Base-by-base conservation (phyloP, 2,329 filamentous ascomycete genomes). In the Colletotrichum camelliae region DNA sequence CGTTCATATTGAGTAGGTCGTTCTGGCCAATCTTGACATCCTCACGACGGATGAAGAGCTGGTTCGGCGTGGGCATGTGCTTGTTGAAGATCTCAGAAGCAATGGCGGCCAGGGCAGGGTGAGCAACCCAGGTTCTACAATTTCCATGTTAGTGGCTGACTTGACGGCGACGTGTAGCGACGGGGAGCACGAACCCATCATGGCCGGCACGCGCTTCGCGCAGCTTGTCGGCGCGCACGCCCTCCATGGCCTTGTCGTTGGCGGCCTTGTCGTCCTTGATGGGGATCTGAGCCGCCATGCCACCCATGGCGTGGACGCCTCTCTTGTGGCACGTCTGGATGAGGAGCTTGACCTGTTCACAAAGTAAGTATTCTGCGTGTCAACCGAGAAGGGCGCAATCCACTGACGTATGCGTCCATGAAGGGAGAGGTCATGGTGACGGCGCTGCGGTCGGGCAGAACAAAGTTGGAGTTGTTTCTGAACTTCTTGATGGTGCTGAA, bases 401-500 rank as follows among this genome's bases (percentile, higher is more conserved):
- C 8, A 80, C 81, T 69, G 58, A 84, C 95, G 82, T 99, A 99
- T 65, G 97, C 92, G 80, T 98, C 91, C 97, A 99, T 98, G 88
- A 99, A 99, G 15, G 97, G 97, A 2, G 96, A 94, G 15, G 96
- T 98, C 97, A 99, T 98, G 80, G 97, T 99, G 71, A 99, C 95
- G 77, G 92, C 90, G 71, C 93, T 93, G 77, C 97, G 95, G 85
- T 99, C 96, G 33, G 97, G 97, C 24, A 99, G 93, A 73, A 98
- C 93, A 84, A 98, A 98, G 87, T 94, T 93, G 81, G 94, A 90
- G 89, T 98, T 97, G 82, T 98, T 93, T 84, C 97, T 95, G 94
- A 98, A 98, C 87, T 98, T 98, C 92, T 99, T 99, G 90, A 99
- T 98, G 83, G 96, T 95, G 85, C 94, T 97, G 91, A 99, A 99